Percentiles rank a stretch among this genome's conserved stretches.
phyloP scores from a whole-genome alignment of 2,329 filamentous ascomycete genomes.

The Neonectria magnoliae region DNA sequence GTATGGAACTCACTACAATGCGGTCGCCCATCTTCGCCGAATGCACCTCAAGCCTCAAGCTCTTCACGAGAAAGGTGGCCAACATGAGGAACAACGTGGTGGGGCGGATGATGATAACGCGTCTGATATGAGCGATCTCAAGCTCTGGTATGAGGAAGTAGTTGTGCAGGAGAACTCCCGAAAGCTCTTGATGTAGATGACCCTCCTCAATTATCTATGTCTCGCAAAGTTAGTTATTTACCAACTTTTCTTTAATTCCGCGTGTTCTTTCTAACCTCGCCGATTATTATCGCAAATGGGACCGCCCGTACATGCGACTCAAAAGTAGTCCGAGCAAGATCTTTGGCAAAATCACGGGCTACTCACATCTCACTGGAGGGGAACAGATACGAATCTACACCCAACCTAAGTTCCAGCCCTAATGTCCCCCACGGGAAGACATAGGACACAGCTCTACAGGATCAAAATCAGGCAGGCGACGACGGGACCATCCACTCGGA shows the following conservation, averaged over 20 bases:
- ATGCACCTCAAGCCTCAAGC: conserved; percentile 82
- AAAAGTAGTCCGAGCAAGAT: no score
- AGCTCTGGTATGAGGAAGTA: conserved; percentile 53
- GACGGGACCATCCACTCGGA: background rate
- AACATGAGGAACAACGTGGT: conserved; percentile 60
- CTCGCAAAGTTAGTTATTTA: no score
- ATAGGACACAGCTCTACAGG: background rate
- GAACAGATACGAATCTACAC: background rate
- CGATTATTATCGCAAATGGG: no score
- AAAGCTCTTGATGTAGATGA: no score
- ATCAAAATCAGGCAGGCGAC: background rate
- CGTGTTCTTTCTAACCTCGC: no score
- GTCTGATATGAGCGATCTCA: conserved; percentile 41
- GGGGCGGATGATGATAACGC: conserved; percentile 52
- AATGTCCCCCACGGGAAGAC: background rate
- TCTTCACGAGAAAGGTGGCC: conserved; percentile 55
- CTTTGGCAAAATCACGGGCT: background rate
- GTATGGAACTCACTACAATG: conserved; percentile 95
- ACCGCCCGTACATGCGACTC: no score
- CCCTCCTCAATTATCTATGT: no score
- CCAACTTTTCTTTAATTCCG: no score
- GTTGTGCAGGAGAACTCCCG: background rate
- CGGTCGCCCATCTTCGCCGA: conserved; percentile 86
- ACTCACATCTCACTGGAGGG: background rate
- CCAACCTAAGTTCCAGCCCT: background rate